These are phyloP conservation scores for Mortierella alpina DNA, from an alignment of 192 early-diverging fungal species.

Conservation along the genomic window DNA sequence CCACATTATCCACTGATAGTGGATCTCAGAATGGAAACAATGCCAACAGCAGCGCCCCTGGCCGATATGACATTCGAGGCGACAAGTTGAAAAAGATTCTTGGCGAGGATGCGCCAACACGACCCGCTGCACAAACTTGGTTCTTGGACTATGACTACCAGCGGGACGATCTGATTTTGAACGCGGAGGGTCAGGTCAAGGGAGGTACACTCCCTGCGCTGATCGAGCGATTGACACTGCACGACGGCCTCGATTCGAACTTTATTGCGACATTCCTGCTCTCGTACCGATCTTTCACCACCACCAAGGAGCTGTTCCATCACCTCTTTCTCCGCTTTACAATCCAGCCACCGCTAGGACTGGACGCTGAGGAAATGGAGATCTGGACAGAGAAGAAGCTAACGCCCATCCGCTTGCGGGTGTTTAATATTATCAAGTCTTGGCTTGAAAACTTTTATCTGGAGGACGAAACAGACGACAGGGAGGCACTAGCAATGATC, in stretches of 20 bases:
- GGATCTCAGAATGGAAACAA: background rate
- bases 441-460: conserved; percentile 91
- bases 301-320: conserved; percentile 81
- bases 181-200: conserved; percentile 76
- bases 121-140: conserved; percentile 53
- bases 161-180: conserved; percentile 68
- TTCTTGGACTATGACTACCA: conserved; percentile 69
- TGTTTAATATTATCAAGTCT: conserved; percentile 91
- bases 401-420: conserved; percentile 87
- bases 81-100: conserved; percentile 68
- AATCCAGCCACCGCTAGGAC: conserved; percentile 73
- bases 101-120: conserved; percentile 62
- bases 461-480: conserved; percentile 74
- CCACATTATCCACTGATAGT: background rate
- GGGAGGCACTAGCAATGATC: conserved; percentile 69
- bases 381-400: conserved; percentile 89
- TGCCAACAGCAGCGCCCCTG: conserved; percentile 35
- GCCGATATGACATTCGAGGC: conserved; percentile 30
- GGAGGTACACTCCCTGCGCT: conserved; percentile 77
- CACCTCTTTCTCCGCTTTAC: conserved; percentile 81
- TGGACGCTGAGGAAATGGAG: conserved; percentile 73
- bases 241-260: conserved; percentile 78
- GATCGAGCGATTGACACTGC: conserved; percentile 77
- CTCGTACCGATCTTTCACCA: conserved; percentile 91
- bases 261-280: conserved; percentile 89